Base-by-base conservation (phyloP, 805 yeast species). In the Candida pseudofarinosa region DNA sequence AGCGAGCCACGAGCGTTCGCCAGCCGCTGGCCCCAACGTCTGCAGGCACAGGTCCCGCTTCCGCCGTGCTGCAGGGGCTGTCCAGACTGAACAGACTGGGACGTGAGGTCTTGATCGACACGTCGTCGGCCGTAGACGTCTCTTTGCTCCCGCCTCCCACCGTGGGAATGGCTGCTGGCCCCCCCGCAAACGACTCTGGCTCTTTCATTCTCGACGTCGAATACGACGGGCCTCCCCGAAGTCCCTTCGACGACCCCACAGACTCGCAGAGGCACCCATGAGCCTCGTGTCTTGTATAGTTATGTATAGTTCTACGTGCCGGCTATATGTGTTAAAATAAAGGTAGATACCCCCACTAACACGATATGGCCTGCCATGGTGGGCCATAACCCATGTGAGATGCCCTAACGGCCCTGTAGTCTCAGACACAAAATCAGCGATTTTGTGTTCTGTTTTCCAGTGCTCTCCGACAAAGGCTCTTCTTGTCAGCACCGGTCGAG, bases 1-100 rank as follows among this genome's bases (percentile, higher is more conserved):
- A 60, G 34, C 58, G 74, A 2, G 74, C 74, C 32, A 69, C 72
- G 3, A 62, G 69, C 42, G 53, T 63, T 5, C 49, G 61, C 18
- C 50, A 54, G 28, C 52, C 47, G 19, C 26, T 5, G 33, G 33
- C 38, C 19, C 40, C 15, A n/a, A 37, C 35, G 34, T 6, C 32
- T 14, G 19, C 31, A 17, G 13, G 30, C 39, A 18, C 4, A 16
- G 28, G n/a, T 17, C 44, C 43, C n/a, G 36, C 32, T 6, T 30
- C 33, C 14, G 32, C 19, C 18, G 44, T 20, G n/a, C 39, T 18
- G 42, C 35, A 35, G 37, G 35, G 33, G 13, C 33, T 35, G 12
- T 26, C 41, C 26, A 36, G 28, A 19, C 26, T 37, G 8, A n/a
- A 45, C 44, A 28, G 46, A 43, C 15, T 26, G 23, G 28, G 3